Evolutionary conservation across 1,284 basidiomycete genomes (phyloP), one percentile per base, ranked within the genome.

Genomic region (Sphagnurus paluster): DNA sequence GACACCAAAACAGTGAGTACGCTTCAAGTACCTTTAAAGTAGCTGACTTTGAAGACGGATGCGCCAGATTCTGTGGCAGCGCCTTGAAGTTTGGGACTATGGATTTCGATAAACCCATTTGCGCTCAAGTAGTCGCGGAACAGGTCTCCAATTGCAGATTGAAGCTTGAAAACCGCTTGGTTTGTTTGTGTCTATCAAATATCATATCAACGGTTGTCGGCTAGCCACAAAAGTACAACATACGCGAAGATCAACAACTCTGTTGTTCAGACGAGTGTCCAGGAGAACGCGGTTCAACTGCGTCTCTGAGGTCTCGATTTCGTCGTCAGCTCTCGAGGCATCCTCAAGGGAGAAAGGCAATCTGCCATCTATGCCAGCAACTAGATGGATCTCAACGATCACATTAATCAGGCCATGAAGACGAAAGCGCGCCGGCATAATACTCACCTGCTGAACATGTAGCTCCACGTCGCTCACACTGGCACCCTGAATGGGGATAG

Each of bases 41-140:
- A 99, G 62, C 82, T 81, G 42, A 99, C 93, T 76, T 95, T 95
- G 80, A 99, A 99, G 30, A 99, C 97, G 26, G 88, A 91, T 14
- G 97, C 91, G 10, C 97, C 97, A 26, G 88, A 93, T 71, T 99
- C 97, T 5, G 97, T 98, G 5, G 97, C 96, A 21, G 96, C 90
- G 38, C 92, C 95, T 67, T 98, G 95, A 5, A 99, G 80, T 70
- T 99, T 99, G 13, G 97, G 96, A 52, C 91, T 93, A 70, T 98
- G 97, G 54, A 99, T 98, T 70, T 99, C 96, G 45, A 85, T 83
- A 65, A 97, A 97, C 25, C 85, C 85, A 47, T 87, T 71, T 28
- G 66, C 68, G 58, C 84, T 82, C 49, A 99, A 76, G 70, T 84
- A 91, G 50, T 90, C 80, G 39, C 96, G 84, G 86, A 99, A 99